Conservation (phyloP, 2,329 filamentous ascomycete genomes). For the Magnaporthiopsis incrustans region DNA sequence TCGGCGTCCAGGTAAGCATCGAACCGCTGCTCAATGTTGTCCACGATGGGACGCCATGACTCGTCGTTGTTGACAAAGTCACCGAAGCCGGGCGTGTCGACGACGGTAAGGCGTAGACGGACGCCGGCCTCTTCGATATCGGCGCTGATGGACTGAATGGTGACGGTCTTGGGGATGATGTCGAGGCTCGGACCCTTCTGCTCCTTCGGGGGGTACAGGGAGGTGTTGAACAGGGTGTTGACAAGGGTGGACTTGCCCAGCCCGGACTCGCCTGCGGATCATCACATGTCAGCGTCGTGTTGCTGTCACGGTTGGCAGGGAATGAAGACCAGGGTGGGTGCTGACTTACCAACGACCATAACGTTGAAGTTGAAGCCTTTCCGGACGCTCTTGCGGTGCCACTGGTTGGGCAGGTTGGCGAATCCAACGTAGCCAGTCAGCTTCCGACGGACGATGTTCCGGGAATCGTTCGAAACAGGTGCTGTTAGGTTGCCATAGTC, state of each 20-base stretch:
- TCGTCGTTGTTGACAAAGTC: constrained; percentile 99
- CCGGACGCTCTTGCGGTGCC: constrained; percentile 99
- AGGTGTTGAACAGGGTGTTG: constrained; percentile 99
- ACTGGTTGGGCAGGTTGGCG: constrained; percentile 97
- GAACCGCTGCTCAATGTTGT: constrained; percentile 99
- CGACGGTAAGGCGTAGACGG: constrained; percentile 88
- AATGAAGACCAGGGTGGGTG: background rate
- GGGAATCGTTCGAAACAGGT: constrained; percentile 59
- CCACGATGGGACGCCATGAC: constrained; percentile 97
- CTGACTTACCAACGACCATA: constrained; percentile 90
- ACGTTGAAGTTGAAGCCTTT: constrained; percentile 99
- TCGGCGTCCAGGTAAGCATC: constrained; percentile 97
- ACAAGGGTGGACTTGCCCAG: constrained; percentile 98
- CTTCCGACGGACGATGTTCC: constrained; percentile 97
- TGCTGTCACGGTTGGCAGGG: background rate
- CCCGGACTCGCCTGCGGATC: constrained; percentile 79
- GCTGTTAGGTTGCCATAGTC: constrained; percentile 7
- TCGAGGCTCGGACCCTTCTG: constrained; percentile 95
- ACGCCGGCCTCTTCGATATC: constrained; percentile 99
- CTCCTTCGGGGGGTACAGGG: constrained; percentile 96
- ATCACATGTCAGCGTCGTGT: background rate
- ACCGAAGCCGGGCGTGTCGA: constrained; percentile 95
- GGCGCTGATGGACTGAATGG: constrained; percentile 88
- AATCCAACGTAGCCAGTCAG: constrained; percentile 98
- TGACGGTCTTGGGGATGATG: constrained; percentile 96